Evolutionary conservation across 1,139 yeast genomes (phyloP), one percentile per base, ranked within the genome.

Genomic region (Geotrichum europaeum): DNA sequence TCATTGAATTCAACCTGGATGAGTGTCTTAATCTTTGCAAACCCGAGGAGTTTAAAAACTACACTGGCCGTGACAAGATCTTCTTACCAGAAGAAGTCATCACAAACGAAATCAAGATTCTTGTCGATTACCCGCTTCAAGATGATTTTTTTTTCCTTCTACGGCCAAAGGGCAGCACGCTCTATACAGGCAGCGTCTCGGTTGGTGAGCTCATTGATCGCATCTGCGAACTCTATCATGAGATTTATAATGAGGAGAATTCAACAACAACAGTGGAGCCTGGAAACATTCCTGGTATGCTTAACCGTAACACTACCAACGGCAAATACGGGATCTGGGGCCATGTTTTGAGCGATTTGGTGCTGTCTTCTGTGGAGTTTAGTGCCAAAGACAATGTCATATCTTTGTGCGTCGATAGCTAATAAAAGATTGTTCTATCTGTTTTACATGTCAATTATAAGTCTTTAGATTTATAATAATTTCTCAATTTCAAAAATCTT

Each of bases 261-360:
- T 55, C 49, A 6, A 56, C 60, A n/a, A 50, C 50, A 6, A 25
- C 62, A 20, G 20, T 53, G 15, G 34, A 40, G 7, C 55, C 53
- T 1, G 60, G 51, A 3, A 40, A 45, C 22, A 53, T 60, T 24
- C 62, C 60, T 2, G 62, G 62, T 2, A 60, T 57, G 60, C 51
- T 60, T 4, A 60, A 60, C 9, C n/a, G 62, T 30, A 56, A 56
- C 34, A 53, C 60, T 4, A 60, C 62, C 1, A 55, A 60, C 32
- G 62, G 62, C 18, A 60, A 56, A 20, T 60, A 60, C 12, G 62
- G 62, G 6, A 45, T 60, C n/a, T 60, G 49, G 34, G 62, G 62
- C 2, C 62, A 60, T 53, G 60, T n/a, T 20, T 51, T 60, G 32
- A 50, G 51, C 22, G 62, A 60, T 30, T 32, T 60, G 49, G 55